Percentiles rank a stretch among this genome's conserved stretches.
Evolutionary conservation across 495 filamentous ascomycete genomes (phyloP).

Genomic region (Daldinia vernicosa): DNA sequence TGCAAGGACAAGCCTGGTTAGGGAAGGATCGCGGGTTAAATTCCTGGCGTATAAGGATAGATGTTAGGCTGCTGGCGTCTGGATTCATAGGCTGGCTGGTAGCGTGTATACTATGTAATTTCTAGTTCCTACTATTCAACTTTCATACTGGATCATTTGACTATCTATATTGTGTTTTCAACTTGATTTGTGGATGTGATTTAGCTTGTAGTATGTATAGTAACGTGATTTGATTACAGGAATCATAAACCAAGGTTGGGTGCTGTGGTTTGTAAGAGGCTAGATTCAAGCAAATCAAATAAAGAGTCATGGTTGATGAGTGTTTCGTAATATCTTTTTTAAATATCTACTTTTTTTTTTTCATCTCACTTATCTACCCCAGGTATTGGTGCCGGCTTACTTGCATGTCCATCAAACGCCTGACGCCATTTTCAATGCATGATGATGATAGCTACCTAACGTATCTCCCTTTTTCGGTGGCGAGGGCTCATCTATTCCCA

Average conservation of each 20-base stretch:
- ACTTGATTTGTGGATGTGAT: background rate
- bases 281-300: no score
- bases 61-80: constrained; percentile 1
- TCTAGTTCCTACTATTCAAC: background rate
- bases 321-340: constrained; percentile 3
- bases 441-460: constrained; percentile 1
- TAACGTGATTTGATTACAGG: background rate
- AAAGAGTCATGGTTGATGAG: background rate
- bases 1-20: constrained; percentile 36
- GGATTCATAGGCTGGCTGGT: constrained; percentile 1
- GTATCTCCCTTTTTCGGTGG: background rate
- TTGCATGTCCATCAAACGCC: constrained; percentile 23
- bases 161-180: background rate
- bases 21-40: background rate
- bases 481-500: background rate
- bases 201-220: background rate
- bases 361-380: background rate
- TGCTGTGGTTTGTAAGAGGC: background rate
- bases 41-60: constrained; percentile 7
- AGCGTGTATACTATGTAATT: background rate
- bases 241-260: background rate
- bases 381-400: background rate
- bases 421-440: constrained; percentile 28
- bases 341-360: background rate
- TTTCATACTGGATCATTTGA: background rate